Percentiles rank a stretch among this genome's conserved stretches.
phyloP scores from a whole-genome alignment of 345 rosid species.

The Pistacia vera region DNA sequence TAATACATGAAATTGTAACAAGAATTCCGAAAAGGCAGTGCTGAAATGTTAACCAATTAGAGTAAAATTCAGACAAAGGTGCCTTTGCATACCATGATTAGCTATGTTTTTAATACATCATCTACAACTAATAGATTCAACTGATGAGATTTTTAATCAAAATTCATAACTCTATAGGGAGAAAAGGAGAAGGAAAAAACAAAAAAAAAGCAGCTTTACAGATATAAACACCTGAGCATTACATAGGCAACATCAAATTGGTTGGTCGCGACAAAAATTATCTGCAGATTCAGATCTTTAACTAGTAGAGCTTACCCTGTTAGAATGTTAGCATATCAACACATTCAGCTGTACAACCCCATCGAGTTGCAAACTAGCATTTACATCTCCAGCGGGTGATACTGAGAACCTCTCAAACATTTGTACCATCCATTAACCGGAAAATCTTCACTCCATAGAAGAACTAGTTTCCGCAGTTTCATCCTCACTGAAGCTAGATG shows the following conservation, averaged over 20 bases:
- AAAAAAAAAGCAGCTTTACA: constrained; percentile 23
- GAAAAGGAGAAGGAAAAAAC: constrained; percentile 10
- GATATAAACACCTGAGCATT: constrained; percentile 23
- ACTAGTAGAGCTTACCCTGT: constrained; percentile 23
- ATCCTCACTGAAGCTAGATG: constrained; percentile 70
- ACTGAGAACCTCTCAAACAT: neutral
- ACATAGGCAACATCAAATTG: neutral
- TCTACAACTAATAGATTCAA: too few relatives aligned
- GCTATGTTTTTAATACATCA: neutral
- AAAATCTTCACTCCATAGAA: constrained; percentile 39
- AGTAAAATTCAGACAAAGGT: neutral
- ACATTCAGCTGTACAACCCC: constrained; percentile 22
- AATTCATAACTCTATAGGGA: neutral
- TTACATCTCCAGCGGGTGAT: neutral
- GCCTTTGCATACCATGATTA: neutral
- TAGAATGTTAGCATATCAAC: constrained; percentile 11
- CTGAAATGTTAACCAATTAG: neutral
- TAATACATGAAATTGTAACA: too few relatives aligned
- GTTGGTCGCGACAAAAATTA: constrained; percentile 10
- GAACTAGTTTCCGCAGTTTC: constrained; percentile 67
- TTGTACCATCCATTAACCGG: constrained; percentile 8
- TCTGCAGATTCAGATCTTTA: constrained; percentile 1
- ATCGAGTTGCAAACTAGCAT: neutral
- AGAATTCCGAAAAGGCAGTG: neutral
- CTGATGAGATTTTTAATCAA: neutral